A percentile compares a stretch with the other conserved stretches of the same genome.
Conservation (phyloP, 2,329 filamentous ascomycete genomes). For the Xylaria sp. region DNA sequence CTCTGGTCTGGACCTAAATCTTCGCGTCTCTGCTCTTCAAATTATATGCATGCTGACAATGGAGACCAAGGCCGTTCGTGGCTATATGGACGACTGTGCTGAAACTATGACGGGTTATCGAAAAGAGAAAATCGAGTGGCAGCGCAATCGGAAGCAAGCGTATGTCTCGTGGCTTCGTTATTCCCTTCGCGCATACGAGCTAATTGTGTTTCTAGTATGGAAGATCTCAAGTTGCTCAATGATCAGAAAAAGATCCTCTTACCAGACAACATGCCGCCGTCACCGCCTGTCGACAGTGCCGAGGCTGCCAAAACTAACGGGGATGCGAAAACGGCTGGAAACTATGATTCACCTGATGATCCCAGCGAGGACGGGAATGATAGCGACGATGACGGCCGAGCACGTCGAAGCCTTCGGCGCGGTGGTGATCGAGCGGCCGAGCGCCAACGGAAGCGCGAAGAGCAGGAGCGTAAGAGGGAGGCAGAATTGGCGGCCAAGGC, state of each 20-base stretch:
- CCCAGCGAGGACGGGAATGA: conserved; percentile 72
- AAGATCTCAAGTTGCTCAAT: conserved; percentile 76
- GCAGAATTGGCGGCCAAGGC: conserved; percentile 72
- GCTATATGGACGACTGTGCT: conserved; percentile 90
- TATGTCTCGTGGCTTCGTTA: conserved; percentile 54
- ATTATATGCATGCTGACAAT: conserved; percentile 87
- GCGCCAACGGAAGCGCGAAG: conserved; percentile 79
- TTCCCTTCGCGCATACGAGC: neutral
- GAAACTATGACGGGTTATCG: conserved; percentile 94
- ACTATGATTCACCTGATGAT: conserved; percentile 70
- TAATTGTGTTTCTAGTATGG: conserved; percentile 61
- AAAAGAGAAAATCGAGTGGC: conserved; percentile 94
- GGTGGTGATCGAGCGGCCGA: conserved; percentile 77
- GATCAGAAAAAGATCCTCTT: conserved; percentile 78
- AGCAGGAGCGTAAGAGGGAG: conserved; percentile 76
- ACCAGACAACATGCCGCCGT: conserved; percentile 76
- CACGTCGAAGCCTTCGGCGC: conserved; percentile 65
- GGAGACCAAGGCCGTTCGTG: conserved; percentile 85
- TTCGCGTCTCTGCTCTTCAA: conserved; percentile 82
- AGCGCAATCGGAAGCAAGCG: conserved; percentile 78
- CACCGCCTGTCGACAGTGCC: conserved; percentile 59
- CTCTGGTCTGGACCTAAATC: conserved; percentile 80
- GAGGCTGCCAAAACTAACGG: conserved; percentile 63
- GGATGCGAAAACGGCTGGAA: conserved; percentile 71
- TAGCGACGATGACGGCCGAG: conserved; percentile 73